phyloP scores from a whole-genome alignment of 2,329 filamentous ascomycete genomes.

The Penicillium sp. region DNA sequence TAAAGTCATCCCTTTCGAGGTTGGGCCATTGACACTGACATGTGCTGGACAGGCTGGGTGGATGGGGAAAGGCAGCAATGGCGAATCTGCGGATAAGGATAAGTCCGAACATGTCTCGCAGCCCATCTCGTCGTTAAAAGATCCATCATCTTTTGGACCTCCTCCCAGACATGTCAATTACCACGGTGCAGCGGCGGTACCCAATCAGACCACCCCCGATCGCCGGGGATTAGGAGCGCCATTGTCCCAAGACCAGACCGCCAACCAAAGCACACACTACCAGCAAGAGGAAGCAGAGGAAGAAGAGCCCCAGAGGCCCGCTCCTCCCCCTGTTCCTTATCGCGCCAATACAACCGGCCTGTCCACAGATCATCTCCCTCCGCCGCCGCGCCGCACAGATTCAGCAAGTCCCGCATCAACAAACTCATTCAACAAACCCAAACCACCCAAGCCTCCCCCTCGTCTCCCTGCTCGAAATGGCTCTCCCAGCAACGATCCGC shows the following conservation, averaged over 20 bases:
- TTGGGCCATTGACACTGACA: constrained; percentile 15
- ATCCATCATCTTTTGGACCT: constrained; percentile 76
- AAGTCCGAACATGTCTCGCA: constrained; percentile 55
- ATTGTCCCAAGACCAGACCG: constrained; percentile 41
- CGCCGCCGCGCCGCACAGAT: constrained; percentile 61
- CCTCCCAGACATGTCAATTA: constrained; percentile 69
- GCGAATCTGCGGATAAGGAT: constrained; percentile 45
- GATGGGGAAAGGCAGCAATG: constrained; percentile 58
- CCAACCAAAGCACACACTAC: constrained; percentile 32
- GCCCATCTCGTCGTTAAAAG: constrained; percentile 71
- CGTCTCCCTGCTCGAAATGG: constrained; percentile 70
- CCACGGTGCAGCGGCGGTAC: constrained; percentile 48
- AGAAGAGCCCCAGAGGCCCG: constrained; percentile 35
- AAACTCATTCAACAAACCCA: constrained; percentile 38
- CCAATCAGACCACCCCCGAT: constrained; percentile 49
- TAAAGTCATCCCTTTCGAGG: constrained; percentile 34
- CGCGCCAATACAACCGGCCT: constrained; percentile 71
- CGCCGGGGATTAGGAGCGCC: constrained; percentile 47
- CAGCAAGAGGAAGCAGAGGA: constrained; percentile 34
- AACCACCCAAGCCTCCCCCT: constrained; percentile 63
- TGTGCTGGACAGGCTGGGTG: constrained; percentile 53
- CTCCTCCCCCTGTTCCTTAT: constrained; percentile 65
- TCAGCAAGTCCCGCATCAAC: constrained; percentile 31
- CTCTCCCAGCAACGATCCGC: constrained; percentile 48
- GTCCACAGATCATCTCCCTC: constrained; percentile 67